A percentile compares a stretch with the other conserved stretches of the same genome.
Conservation (phyloP, 1,139 yeast species). For the Pichia inconspicua region DNA sequence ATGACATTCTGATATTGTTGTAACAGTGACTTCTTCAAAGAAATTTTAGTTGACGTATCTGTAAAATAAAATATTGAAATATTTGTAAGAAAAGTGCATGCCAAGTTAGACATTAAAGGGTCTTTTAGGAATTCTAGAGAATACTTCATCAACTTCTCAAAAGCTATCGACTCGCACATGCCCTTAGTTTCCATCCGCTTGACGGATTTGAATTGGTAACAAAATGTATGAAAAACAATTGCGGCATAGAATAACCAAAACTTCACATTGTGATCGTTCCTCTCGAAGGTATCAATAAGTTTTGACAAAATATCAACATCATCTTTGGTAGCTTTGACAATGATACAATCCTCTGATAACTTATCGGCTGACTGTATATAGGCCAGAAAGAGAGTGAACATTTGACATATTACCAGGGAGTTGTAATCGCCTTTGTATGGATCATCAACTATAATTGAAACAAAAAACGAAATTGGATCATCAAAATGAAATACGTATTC, state of each 20-base stretch:
- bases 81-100: conserved; percentile 25
- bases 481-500: conserved; percentile 5
- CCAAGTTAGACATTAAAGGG: conserved; percentile 22
- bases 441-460: conserved; percentile 7
- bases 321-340: conserved; percentile 2
- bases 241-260: conserved; percentile 17
- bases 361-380: conserved; percentile 8
- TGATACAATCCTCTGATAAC: not conserved
- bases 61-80: conserved; percentile 17
- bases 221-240: conserved; percentile 9
- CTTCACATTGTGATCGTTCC: conserved; percentile 11
- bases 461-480: conserved; percentile 8
- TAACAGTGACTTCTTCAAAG: conserved; percentile 32
- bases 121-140: conserved; percentile 42
- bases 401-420: conserved; percentile 6
- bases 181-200: not conserved
- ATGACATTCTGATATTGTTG: conserved; percentile 42
- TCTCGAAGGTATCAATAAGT: conserved; percentile 17
- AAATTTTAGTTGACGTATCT: not conserved
- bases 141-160: conserved; percentile 31
- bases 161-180: not conserved
- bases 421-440: not conserved
- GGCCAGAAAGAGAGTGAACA: conserved; percentile 10
- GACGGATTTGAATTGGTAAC: not conserved
- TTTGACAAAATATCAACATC: conserved; percentile 7